A percentile compares a stretch with the other conserved stretches of the same genome.
Evolutionary conservation across 108 stramenopile species (phyloP).

Genomic region (Cyclotella cryptica): DNA sequence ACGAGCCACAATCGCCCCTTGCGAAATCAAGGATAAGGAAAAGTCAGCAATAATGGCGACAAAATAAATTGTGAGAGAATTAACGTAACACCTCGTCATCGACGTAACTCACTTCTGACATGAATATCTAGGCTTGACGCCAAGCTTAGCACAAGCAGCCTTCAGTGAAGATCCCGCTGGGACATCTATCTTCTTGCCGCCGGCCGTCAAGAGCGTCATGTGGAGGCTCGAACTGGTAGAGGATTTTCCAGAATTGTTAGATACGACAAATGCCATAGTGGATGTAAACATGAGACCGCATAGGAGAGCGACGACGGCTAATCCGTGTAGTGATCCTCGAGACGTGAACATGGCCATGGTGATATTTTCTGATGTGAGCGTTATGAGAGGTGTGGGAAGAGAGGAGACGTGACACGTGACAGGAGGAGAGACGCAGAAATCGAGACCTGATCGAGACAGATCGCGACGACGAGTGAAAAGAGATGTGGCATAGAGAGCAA

Average conservation of each 20-base stretch:
- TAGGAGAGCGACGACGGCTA: neutral
- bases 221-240: constrained; percentile 27
- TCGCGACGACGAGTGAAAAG: no score
- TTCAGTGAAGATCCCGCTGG: constrained; percentile 72
- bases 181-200: constrained; percentile 77
- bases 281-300: constrained; percentile 12
- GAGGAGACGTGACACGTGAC: no score
- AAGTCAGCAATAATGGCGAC: constrained; percentile 8
- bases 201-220: constrained; percentile 78
- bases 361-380: no score
- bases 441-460: no score
- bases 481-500: no score
- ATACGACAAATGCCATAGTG: constrained; percentile 1
- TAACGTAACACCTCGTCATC: neutral
- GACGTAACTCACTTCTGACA: constrained; percentile 75
- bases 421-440: no score
- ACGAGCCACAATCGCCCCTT: constrained; percentile 87
- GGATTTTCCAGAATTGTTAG: constrained; percentile 6
- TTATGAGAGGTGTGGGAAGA: no score
- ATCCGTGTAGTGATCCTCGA: neutral
- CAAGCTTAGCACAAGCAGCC: constrained; percentile 69
- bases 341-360: neutral
- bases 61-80: neutral
- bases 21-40: neutral
- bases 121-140: constrained; percentile 83